phyloP scores from a whole-genome alignment of 495 filamentous ascomycete species.

The Tirmania nivea region DNA sequence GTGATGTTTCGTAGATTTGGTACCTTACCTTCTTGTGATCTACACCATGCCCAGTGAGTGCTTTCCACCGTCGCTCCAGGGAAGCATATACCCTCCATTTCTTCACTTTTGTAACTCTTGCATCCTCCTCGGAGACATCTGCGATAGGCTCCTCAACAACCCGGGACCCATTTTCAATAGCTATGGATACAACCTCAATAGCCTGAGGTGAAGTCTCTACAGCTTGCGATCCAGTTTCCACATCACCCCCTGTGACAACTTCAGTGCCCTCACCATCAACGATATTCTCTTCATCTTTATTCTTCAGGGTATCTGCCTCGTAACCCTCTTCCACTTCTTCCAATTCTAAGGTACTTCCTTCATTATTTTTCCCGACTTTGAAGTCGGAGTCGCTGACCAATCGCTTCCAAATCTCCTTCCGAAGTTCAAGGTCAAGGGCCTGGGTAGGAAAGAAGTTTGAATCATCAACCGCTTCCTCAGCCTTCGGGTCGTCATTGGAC shows the following conservation, averaged over 20 bases:
- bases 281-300: background rate
- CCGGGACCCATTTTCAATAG: background rate
- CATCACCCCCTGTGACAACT: too few relatives aligned
- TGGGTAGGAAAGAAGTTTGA: background rate
- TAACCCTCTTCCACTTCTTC: slow-evolving; percentile 17
- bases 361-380: slow-evolving; percentile 13
- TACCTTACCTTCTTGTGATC: slow-evolving; percentile 39
- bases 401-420: slow-evolving; percentile 15
- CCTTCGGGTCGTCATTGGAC: background rate
- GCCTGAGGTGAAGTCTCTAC: background rate
- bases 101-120: slow-evolving; percentile 7
- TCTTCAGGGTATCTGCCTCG: background rate
- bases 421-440: background rate
- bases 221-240: too few relatives aligned
- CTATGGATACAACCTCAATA: background rate
- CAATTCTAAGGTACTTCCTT: slow-evolving; percentile 11
- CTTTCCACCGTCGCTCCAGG: slow-evolving; percentile 49
- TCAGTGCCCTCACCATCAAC: background rate
- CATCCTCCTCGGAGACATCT: slow-evolving; percentile 4
- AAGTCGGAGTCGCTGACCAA: slow-evolving; percentile 14
- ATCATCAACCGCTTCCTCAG: background rate
- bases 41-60: slow-evolving; percentile 56
- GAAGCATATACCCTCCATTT: slow-evolving; percentile 31
- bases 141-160: slow-evolving; percentile 2
- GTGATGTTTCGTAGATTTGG: background rate